Percentiles rank a stretch among this genome's conserved stretches.
These are phyloP conservation scores for Sequoia sempervirens DNA, from an alignment of 75 land plant genomes.

Conservation along the genomic window DNA sequence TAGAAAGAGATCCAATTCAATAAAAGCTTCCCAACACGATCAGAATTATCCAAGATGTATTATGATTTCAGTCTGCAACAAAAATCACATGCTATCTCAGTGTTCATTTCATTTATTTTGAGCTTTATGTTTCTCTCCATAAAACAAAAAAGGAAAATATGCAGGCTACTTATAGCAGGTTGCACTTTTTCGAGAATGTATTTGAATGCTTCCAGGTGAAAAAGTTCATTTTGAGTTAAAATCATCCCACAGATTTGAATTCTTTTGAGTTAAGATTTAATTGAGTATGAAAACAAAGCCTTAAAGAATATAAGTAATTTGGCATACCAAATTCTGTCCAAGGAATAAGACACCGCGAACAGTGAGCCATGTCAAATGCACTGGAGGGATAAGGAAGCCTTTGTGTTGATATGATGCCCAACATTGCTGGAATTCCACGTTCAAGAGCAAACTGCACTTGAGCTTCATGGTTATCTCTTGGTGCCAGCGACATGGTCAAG, in stretches of 20 bases:
- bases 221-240: neutral
- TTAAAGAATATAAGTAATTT: neutral
- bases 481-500: conserved; percentile 27
- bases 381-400: conserved; percentile 24
- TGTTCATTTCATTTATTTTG: neutral
- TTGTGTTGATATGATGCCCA: conserved; percentile 25
- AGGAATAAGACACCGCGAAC: conserved; percentile 23
- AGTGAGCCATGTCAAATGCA: conserved; percentile 31
- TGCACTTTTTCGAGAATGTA: neutral
- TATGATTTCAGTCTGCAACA: neutral
- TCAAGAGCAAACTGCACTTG: conserved; percentile 28
- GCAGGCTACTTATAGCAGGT: neutral
- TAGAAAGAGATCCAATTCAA: neutral
- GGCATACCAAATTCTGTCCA: conserved; percentile 24
- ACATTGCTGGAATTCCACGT: conserved; percentile 26
- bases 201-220: neutral
- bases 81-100: neutral
- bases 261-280: neutral
- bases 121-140: neutral
- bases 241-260: neutral
- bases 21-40: neutral
- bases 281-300: neutral
- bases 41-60: neutral
- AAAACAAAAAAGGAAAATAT: neutral
- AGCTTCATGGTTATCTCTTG: conserved; percentile 27